Percentiles rank a stretch among this genome's conserved stretches.
phyloP scores from a whole-genome alignment of 768 basidiomycete genomes.

The Naganishia kalamii region DNA sequence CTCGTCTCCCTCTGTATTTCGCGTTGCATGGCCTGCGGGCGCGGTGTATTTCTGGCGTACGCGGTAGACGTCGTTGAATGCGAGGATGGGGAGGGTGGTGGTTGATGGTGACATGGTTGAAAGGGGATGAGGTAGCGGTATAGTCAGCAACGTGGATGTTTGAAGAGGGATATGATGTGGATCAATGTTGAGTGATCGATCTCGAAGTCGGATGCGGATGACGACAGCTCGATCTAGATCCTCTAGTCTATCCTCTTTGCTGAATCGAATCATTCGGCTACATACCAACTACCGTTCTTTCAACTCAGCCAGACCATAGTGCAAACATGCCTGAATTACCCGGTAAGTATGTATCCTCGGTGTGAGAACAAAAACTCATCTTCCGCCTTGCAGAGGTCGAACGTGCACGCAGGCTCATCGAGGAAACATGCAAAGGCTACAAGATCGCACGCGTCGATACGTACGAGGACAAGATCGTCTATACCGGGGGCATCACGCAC shows the following conservation, averaged over 20 bases:
- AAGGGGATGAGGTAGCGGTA: background rate
- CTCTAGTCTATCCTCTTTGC: too few species aligned
- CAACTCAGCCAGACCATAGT: too few species aligned
- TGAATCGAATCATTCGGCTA: too few species aligned
- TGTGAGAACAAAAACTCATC: background rate
- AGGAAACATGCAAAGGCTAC: conserved; percentile 54
- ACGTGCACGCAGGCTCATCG: conserved; percentile 58
- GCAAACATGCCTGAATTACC: conserved; percentile 56
- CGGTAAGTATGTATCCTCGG: conserved; percentile 44
- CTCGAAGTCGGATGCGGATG: background rate
- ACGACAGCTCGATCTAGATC: too few species aligned
- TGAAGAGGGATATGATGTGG: background rate
- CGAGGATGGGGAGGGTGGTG: conserved; percentile 39
- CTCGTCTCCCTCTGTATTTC: background rate
- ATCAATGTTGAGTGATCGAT: too few species aligned
- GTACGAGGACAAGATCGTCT: conserved; percentile 60
- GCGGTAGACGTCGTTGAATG: conserved; percentile 57
- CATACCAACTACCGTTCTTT: too few species aligned
- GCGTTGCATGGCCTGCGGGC: conserved; percentile 34
- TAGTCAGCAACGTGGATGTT: background rate
- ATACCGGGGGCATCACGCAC: conserved; percentile 53
- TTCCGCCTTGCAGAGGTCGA: conserved; percentile 57
- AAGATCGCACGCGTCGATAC: conserved; percentile 57
- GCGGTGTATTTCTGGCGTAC: conserved; percentile 63
- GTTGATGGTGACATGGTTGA: background rate